Conservation (phyloP, 2,329 filamentous ascomycete genomes). For the Sclerotinia spermophila region DNA sequence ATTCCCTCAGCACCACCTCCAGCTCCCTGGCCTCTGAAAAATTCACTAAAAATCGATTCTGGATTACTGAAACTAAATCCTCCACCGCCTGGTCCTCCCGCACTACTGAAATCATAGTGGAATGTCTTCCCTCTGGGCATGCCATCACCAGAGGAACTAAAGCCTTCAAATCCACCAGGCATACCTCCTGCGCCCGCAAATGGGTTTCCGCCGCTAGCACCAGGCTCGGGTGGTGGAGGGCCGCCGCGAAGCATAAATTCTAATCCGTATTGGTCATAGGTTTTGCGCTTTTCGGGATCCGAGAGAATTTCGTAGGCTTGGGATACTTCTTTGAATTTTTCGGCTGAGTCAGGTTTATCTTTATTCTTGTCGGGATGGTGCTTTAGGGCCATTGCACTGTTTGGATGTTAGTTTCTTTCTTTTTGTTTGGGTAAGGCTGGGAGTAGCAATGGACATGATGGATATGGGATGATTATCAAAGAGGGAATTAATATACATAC, state of each 20-base stretch:
- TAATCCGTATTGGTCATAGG: slow-evolving; percentile 91
- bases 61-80: slow-evolving; percentile 83
- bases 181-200: slow-evolving; percentile 56
- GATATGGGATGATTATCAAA: background rate
- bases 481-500: slow-evolving; percentile 46
- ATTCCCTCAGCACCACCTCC: slow-evolving; percentile 43
- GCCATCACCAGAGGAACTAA: slow-evolving; percentile 40
- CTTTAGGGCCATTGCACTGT: slow-evolving; percentile 81
- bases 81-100: slow-evolving; percentile 44
- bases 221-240: slow-evolving; percentile 58
- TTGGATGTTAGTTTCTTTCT: slow-evolving; percentile 21
- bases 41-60: slow-evolving; percentile 80
- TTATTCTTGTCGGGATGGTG: slow-evolving; percentile 98
- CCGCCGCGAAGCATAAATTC: slow-evolving; percentile 87
- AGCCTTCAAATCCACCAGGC: slow-evolving; percentile 52
- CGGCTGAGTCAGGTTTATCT: slow-evolving; percentile 75
- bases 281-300: slow-evolving; percentile 93
- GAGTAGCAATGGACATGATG: slow-evolving; percentile 6
- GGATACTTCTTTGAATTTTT: slow-evolving; percentile 97
- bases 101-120: slow-evolving; percentile 47
- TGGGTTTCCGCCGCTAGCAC: slow-evolving; percentile 53
- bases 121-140: slow-evolving; percentile 51
- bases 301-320: slow-evolving; percentile 98
- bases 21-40: slow-evolving; percentile 59
- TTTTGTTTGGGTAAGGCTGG: background rate